Evolutionary conservation across 208 protist species (phyloP).

Genomic region (Trypanosoma lewisi): DNA sequence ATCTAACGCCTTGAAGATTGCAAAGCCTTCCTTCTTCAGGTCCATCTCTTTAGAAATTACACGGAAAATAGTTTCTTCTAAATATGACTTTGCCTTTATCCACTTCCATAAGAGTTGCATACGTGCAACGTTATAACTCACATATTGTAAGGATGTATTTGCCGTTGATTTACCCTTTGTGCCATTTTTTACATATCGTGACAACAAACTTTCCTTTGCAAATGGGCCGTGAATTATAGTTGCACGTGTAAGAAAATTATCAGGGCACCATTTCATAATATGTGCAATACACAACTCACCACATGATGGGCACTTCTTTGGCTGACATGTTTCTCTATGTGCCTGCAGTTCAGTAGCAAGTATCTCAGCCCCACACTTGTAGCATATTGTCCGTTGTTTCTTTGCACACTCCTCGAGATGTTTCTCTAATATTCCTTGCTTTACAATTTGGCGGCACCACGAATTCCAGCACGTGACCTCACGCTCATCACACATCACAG

Average conservation of each 20-base stretch:
- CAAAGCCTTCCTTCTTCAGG: conserved; percentile 84
- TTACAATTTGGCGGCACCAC: conserved; percentile 83
- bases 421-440: conserved; percentile 64
- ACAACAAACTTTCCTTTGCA: conserved; percentile 49
- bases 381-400: conserved; percentile 70
- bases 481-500: conserved; percentile 82
- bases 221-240: conserved; percentile 52
- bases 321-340: conserved; percentile 73
- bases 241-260: conserved; percentile 38
- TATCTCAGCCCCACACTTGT: conserved; percentile 74
- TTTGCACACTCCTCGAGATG: conserved; percentile 79
- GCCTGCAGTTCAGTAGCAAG: conserved; percentile 63
- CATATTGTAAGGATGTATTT: conserved; percentile 19
- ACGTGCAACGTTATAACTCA: conserved; percentile 64
- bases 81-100: conserved; percentile 71
- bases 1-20: conserved; percentile 84
- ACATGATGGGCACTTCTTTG: conserved; percentile 63
- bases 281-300: conserved; percentile 83
- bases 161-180: background rate
- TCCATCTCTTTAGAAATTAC: conserved; percentile 86
- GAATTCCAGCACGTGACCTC: conserved; percentile 89
- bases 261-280: conserved; percentile 80
- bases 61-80: conserved; percentile 82
- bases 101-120: conserved; percentile 85
- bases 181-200: conserved; percentile 26